Evolutionary conservation across 2,329 filamentous ascomycete species (phyloP), one percentile per base, ranked within the genome.

Genomic region (Aspergillus tamarii): DNA sequence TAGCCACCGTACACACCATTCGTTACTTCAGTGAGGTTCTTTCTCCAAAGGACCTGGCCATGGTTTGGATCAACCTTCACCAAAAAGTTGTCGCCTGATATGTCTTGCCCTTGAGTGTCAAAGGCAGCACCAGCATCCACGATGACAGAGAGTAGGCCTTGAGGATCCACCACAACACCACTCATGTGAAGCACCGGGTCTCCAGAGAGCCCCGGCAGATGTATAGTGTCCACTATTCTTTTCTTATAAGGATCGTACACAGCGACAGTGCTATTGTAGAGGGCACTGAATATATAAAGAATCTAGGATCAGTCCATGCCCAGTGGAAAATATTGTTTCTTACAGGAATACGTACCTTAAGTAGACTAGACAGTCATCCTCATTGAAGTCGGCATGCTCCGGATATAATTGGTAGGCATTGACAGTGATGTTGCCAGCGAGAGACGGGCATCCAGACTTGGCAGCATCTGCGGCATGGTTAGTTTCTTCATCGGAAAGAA

Each of bases 91-190:
- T 57, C 55, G 36, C 55, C 55, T 28, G 34, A 30, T 1, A 57
- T 57, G 30, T 57, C 36, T 11, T 57, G 36, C 8, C 55, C 55
- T n/a, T 39, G n/a, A n/a, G 55, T 57, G 7, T 57, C 55, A 21
- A 57, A 57, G 21, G 55, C 55, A 45, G 55, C 55, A 14, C 55
- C 55, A 11, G 55, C 55, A 34, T 57, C 55, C 11, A 57, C 55
- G 36, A 57, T 45, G n/a, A 45, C 36, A 1, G 55, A 57, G n/a
- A 57, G 55, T 19, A 28, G 34, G 7, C 55, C 55, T 9, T 57
- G 32, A 28, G 55, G 55, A n/a, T 57, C 55, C 12, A 57, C 55
- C 21, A 45, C 55, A 10, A 57, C 55, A 6, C 55, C 55, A 28
- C 55, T 57, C 21, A 57, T 23, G 5, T 57, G 55, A n/a, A 57